Evolutionary conservation across 2,329 filamentous ascomycete species (phyloP), one percentile per base, ranked within the genome.

Genomic region (Stagonosporopsis cucurbitacearum): DNA sequence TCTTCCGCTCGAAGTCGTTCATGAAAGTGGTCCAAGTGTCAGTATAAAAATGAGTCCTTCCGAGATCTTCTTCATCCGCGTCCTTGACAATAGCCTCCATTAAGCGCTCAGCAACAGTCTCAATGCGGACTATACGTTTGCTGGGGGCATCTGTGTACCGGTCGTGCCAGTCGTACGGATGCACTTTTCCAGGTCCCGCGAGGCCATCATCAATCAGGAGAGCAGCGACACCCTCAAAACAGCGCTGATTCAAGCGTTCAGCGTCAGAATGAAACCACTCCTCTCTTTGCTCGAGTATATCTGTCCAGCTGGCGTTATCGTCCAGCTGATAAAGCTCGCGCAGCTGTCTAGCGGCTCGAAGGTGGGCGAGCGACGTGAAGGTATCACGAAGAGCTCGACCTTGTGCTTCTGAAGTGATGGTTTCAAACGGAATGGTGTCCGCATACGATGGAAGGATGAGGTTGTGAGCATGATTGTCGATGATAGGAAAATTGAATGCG

Each of bases 151-250:
- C 78, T 0, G 87, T 88, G 61, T 89, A 89, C 20, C 80, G 77
- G 69, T 89, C 82, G 69, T 75, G 71, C 55, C 86, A 89, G 5
- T 77, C 68, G 63, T 86, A 90, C 0, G 80, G 71, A 62, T 89
- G 82, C 1, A 85, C 82, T 19, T 83, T 74, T n/a, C 71, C 78
- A 7, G 83, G 80, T 2, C 78, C 77, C 13, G 79, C 77, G 48
- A 94, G 76, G 0, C 90, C 88, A 73, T 95, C 91, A 63, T 95
- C 91, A n/a, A 96, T 82, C 1, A 96, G 80, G 11, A 94, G 80
- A 1, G 84, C 85, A 70, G 93, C 86, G 25, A 91, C 89, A 1
- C 90, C 90, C 12, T 84, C 75, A 4, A 96, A 81, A 64, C 90
- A 95, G 59, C 79, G 81, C 40, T 77, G 79, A 11, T 85, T 80